Percentiles rank a stretch among this genome's conserved stretches.
Conservation (phyloP, 768 basidiomycete genomes). For the Lactarius evosmus region DNA sequence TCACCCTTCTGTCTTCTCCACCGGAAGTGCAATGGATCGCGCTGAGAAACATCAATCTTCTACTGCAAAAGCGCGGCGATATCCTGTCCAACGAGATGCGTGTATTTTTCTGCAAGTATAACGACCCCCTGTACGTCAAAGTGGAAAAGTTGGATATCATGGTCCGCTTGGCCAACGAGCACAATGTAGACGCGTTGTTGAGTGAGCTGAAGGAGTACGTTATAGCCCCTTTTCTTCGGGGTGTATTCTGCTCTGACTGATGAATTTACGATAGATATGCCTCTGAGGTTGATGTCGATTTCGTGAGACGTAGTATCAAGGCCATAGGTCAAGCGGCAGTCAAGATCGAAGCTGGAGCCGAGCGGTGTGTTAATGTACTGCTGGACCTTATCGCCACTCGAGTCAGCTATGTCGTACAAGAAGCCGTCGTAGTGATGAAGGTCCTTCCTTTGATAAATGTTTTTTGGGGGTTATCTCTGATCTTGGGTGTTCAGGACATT, state of each 20-base stretch:
- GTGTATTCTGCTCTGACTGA: conserved; percentile 22
- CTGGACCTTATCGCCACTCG: conserved; percentile 90
- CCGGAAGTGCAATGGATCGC: conserved; percentile 99
- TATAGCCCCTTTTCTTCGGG: background rate
- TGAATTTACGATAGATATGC: conserved; percentile 63
- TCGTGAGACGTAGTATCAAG: conserved; percentile 91
- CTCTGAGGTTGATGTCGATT: conserved; percentile 97
- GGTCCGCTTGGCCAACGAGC: conserved; percentile 87
- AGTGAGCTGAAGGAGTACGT: conserved; percentile 94
- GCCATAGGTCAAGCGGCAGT: conserved; percentile 96
- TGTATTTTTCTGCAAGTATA: conserved; percentile 99
- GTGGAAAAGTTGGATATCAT: conserved; percentile 98
- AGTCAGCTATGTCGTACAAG: conserved; percentile 97
- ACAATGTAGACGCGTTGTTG: conserved; percentile 90
- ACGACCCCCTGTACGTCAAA: conserved; percentile 98
- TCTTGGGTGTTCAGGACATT: conserved; percentile 64
- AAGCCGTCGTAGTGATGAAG: conserved; percentile 99
- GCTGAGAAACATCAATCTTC: conserved; percentile 91
- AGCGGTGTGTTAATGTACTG: conserved; percentile 91
- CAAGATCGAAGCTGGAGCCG: conserved; percentile 89
- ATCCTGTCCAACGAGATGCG: conserved; percentile 94
- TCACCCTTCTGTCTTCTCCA: conserved; percentile 92
- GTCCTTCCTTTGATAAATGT: conserved; percentile 39
- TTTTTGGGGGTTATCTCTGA: background rate
- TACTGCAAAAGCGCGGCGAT: conserved; percentile 90